Evolutionary conservation across 1,284 basidiomycete genomes (phyloP).

Genomic region (Apiotrichum gamsii): DNA sequence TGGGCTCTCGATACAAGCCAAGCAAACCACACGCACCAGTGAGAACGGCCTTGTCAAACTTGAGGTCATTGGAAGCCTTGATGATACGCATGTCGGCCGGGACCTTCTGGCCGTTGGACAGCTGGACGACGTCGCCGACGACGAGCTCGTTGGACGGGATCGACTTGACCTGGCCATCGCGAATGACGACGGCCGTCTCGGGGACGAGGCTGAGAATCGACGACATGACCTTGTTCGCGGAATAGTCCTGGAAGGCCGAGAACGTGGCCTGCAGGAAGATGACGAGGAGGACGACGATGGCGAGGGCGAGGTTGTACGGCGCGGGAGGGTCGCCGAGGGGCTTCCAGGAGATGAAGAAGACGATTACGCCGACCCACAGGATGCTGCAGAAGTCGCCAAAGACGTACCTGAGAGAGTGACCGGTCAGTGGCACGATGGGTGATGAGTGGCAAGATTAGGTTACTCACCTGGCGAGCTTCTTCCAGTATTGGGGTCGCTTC

Average conservation of each 20-base stretch:
- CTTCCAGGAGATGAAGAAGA: conserved; percentile 51
- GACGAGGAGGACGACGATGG: conserved; percentile 47
- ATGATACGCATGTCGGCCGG: conserved; percentile 55
- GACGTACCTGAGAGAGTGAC: conserved; percentile 49
- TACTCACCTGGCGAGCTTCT: too few species aligned
- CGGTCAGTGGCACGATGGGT: too few species aligned
- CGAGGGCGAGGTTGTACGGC: conserved; percentile 50
- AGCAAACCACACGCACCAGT: conserved; percentile 40
- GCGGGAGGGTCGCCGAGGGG: conserved; percentile 49
- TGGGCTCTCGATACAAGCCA: background rate
- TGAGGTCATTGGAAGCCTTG: conserved; percentile 51
- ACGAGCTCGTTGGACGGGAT: conserved; percentile 42
- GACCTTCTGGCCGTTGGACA: conserved; percentile 46
- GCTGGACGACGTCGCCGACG: conserved; percentile 42
- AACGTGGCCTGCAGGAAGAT: conserved; percentile 49
- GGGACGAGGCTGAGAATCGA: conserved; percentile 50
- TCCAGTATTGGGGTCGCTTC: conserved; percentile 39
- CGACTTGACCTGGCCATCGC: conserved; percentile 38
- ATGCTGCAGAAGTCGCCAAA: conserved; percentile 56
- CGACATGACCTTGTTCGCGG: conserved; percentile 46
- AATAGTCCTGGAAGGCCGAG: conserved; percentile 35
- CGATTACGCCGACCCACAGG: conserved; percentile 52
- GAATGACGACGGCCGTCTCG: conserved; percentile 42
- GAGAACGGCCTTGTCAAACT: conserved; percentile 59
- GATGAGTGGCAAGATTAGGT: too few species aligned